A percentile compares a stretch with the other conserved stretches of the same genome.
Conservation (phyloP, 371 early-diverging fungal species). For the Phascolomyces articulosus region DNA sequence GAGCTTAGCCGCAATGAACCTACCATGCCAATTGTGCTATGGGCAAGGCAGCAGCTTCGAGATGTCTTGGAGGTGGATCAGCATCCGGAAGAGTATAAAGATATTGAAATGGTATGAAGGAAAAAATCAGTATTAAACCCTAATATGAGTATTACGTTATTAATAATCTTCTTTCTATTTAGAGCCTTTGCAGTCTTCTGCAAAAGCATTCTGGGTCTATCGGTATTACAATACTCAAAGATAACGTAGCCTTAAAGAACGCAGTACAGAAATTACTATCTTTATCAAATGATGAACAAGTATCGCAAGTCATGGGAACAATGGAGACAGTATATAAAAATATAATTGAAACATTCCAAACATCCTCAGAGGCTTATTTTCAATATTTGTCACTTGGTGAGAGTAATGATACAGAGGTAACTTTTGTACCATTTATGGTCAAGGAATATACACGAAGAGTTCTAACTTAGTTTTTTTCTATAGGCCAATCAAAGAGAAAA, state of each 20-base stretch:
- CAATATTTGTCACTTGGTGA: conserved; percentile 37
- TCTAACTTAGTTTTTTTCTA: too few relatives aligned
- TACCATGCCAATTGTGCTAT: conserved; percentile 24
- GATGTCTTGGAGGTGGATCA: neutral
- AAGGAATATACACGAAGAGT: too few relatives aligned
- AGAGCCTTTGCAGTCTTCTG: conserved; percentile 4
- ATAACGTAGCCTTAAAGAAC: neutral
- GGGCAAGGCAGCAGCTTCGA: conserved; percentile 27
- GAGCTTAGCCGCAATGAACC: conserved; percentile 33
- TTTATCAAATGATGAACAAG: neutral
- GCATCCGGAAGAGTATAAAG: neutral
- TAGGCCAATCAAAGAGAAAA: neutral
- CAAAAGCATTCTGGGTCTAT: conserved; percentile 11
- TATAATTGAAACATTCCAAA: conserved; percentile 27
- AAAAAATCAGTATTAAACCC: too few relatives aligned
- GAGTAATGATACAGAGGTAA: conserved; percentile 20
- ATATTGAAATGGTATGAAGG: neutral
- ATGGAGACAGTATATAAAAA: conserved; percentile 26
- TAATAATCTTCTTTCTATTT: neutral
- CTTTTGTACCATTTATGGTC: neutral
- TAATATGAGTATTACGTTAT: neutral
- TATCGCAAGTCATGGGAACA: conserved; percentile 7
- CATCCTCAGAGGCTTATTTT: conserved; percentile 37
- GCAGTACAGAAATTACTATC: neutral
- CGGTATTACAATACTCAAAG: neutral